Percentiles rank a stretch among this genome's conserved stretches.
Evolutionary conservation across 1,284 basidiomycete genomes (phyloP).

Genomic region (Moesziomyces sp.): DNA sequence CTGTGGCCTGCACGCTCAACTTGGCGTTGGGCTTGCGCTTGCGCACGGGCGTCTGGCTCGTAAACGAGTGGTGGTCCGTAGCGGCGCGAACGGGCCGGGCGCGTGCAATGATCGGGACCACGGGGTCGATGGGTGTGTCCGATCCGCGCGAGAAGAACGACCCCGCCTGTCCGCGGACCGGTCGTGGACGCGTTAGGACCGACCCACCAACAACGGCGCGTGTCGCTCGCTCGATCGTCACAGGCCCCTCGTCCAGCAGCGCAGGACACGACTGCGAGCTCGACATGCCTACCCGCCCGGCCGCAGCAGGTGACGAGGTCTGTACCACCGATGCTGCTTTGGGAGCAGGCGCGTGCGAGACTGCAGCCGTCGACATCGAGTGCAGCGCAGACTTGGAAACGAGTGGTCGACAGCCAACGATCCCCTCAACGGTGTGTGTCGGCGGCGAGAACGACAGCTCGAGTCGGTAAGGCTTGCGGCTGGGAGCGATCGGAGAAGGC

Average conservation of each 20-base stretch:
- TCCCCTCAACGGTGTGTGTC: not conserved
- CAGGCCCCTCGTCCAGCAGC: not conserved
- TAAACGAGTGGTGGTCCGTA: not conserved
- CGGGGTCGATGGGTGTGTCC: not conserved
- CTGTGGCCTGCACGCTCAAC: not conserved
- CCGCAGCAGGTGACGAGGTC: too few relatives aligned
- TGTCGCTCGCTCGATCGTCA: not conserved
- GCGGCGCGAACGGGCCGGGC: not conserved
- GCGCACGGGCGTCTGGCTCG: not conserved
- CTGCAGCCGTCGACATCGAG: too few relatives aligned
- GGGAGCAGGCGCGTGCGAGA: too few relatives aligned
- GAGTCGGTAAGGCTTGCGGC: not conserved
- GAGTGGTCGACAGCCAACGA: not conserved
- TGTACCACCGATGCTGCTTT: too few relatives aligned
- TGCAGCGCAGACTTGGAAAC: too few relatives aligned
- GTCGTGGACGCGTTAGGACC: not conserved
- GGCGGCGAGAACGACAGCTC: not conserved
- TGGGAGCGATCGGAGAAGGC: conserved; percentile 17
- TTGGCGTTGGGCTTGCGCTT: not conserved
- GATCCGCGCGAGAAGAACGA: not conserved
- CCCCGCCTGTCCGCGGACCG: not conserved
- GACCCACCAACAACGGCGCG: not conserved
- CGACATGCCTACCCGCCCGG: not conserved
- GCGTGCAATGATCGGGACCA: not conserved
- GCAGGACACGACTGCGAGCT: not conserved